Conservation (phyloP, 345 rosid species). For the Zanthoxylum bungeanum region DNA sequence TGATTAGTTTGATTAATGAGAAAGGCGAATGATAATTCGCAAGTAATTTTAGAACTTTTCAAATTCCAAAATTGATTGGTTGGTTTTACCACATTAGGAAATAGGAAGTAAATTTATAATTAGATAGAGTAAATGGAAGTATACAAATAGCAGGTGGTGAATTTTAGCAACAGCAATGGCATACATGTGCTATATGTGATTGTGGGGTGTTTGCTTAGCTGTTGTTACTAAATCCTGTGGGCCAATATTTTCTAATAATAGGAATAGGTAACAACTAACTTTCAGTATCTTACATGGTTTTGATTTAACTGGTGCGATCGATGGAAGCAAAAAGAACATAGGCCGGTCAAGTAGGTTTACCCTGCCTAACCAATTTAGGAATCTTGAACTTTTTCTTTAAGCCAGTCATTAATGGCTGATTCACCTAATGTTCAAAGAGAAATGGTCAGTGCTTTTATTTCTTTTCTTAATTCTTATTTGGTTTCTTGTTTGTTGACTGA, state of each 20-base stretch:
- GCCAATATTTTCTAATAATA: not conserved
- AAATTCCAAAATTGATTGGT: not conserved
- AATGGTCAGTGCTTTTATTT: not conserved
- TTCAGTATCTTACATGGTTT: not conserved
- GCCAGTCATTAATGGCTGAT: not conserved
- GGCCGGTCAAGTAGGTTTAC: not conserved
- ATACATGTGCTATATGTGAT: constrained; percentile 2
- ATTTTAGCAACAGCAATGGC: not conserved
- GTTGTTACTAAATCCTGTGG: constrained; percentile 12
- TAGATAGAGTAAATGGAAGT: not conserved
- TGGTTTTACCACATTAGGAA: not conserved
- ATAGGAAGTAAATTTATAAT: not conserved
- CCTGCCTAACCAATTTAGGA: not conserved
- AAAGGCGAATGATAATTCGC: too few species aligned
- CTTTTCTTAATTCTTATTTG: not conserved
- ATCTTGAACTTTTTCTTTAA: not conserved
- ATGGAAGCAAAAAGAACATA: not conserved
- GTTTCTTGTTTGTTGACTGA: not conserved
- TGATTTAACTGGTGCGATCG: not conserved
- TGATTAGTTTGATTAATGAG: too few species aligned
- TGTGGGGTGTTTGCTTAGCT: constrained; percentile 12
- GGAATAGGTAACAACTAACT: constrained; percentile 6
- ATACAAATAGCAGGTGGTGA: not conserved
- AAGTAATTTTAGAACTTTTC: not conserved
- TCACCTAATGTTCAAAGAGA: not conserved